Conservation (phyloP, 495 filamentous ascomycete species). For the Hypoxylon lienhwacheense region DNA sequence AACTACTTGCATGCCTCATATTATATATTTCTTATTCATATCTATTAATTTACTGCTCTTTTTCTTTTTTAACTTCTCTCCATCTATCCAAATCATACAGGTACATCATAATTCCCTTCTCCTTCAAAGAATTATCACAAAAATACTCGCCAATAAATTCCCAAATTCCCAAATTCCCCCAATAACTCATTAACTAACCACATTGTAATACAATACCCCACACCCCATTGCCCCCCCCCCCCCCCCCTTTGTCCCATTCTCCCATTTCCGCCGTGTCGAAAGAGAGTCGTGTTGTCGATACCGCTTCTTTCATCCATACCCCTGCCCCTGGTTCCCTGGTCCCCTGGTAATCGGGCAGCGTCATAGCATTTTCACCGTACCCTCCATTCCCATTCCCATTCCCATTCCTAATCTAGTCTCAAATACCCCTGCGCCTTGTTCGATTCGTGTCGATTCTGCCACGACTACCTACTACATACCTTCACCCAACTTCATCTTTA, state of each 20-base stretch:
- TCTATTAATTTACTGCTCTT: no score
- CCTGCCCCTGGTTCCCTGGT: conserved; percentile 10
- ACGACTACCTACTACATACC: conserved; percentile 4
- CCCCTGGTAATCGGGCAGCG: conserved; percentile 3
- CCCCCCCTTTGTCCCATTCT: conserved; percentile 1
- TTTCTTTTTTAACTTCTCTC: no score
- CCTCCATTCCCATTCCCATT: no score
- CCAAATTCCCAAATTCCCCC: no score
- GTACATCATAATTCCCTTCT: no score
- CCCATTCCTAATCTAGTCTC: conserved; percentile 11
- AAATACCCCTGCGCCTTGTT: conserved; percentile 12
- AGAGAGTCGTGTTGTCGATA: not conserved
- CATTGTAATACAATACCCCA: not conserved
- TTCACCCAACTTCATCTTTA: not conserved
- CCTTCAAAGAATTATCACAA: no score
- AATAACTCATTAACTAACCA: conserved; percentile 7
- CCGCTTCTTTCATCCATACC: conserved; percentile 13
- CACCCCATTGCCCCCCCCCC: no score
- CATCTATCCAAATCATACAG: no score
- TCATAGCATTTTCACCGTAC: conserved; percentile 31
- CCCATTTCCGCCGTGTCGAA: not conserved
- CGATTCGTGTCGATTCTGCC: conserved; percentile 8
- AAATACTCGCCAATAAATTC: no score
- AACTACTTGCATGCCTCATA: no score
- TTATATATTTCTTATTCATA: no score